Percentiles rank a stretch among this genome's conserved stretches.
phyloP scores from a whole-genome alignment of 768 basidiomycete species.

The Leccinum sublutescens region DNA sequence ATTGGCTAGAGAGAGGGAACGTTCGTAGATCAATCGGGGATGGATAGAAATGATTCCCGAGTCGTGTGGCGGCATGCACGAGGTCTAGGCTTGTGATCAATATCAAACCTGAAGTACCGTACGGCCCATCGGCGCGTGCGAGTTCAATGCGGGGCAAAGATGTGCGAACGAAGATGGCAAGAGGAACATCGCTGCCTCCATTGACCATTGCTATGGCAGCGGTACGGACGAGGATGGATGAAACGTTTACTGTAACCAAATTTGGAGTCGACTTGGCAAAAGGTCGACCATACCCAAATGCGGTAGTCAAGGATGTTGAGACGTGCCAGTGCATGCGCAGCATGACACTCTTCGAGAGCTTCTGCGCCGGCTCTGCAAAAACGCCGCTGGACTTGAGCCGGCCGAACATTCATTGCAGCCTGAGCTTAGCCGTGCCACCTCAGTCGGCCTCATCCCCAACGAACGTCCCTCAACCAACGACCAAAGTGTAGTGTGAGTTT shows the following conservation, averaged over 20 bases:
- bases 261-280: not conserved
- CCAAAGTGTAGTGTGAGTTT: not conserved
- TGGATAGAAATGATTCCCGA: not conserved
- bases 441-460: not conserved
- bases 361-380: not conserved
- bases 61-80: not conserved
- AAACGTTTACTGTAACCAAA: not conserved
- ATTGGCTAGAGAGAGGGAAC: slow-evolving; percentile 21
- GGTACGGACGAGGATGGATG: not conserved
- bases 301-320: not conserved
- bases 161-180: not conserved
- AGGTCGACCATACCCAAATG: not conserved
- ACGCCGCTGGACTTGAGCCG: not conserved
- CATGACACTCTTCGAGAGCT: not conserved
- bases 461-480: not conserved
- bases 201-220: not conserved
- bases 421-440: not conserved
- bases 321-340: not conserved
- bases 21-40: slow-evolving; percentile 16
- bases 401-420: not conserved
- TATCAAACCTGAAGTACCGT: not conserved
- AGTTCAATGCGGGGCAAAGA: not conserved
- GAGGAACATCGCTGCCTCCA: not conserved
- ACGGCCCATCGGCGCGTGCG: not conserved
- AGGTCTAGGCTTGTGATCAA: not conserved